These are phyloP conservation scores for Phytopythium aichiense DNA, from an alignment of 352 stramenopile genomes.

Conservation along the genomic window DNA sequence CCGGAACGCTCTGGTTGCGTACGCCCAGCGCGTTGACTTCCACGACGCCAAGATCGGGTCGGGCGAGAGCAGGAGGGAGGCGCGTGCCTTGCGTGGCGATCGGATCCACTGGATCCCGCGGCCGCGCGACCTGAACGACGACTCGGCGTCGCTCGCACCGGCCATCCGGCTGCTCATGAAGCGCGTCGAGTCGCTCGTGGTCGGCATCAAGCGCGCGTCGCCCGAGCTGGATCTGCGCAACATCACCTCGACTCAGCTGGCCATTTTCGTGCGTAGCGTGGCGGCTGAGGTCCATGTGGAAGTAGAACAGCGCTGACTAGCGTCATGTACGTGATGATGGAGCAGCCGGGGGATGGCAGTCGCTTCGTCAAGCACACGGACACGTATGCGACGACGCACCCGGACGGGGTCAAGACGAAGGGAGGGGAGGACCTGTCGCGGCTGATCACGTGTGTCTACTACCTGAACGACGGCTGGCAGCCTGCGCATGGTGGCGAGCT, in stretches of 20 bases:
- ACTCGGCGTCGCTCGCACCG: slow-evolving; percentile 15
- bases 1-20: slow-evolving; percentile 30
- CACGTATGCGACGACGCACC: slow-evolving; percentile 44
- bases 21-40: slow-evolving; percentile 26
- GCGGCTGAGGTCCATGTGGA: neutral
- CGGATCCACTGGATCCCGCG: slow-evolving; percentile 65
- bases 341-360: slow-evolving; percentile 55
- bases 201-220: slow-evolving; percentile 44
- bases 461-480: slow-evolving; percentile 77
- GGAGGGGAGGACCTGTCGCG: slow-evolving; percentile 27
- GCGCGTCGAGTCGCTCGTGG: slow-evolving; percentile 50
- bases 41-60: slow-evolving; percentile 47
- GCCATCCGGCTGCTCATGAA: slow-evolving; percentile 41
- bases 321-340: slow-evolving; percentile 3
- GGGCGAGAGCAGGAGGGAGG: slow-evolving; percentile 33
- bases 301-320: neutral
- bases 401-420: slow-evolving; percentile 8
- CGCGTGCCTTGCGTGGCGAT: slow-evolving; percentile 49
- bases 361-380: slow-evolving; percentile 72
- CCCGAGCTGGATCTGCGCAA: slow-evolving; percentile 57
- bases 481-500: slow-evolving; percentile 54
- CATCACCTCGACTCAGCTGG: slow-evolving; percentile 68
- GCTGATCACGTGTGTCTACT: slow-evolving; percentile 83
- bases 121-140: slow-evolving; percentile 28
- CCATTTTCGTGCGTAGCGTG: slow-evolving; percentile 55